Percentiles rank a stretch among this genome's conserved stretches.
phyloP scores from a whole-genome alignment of 176 grass and related monocot genomes.

The Zea luxurians region DNA sequence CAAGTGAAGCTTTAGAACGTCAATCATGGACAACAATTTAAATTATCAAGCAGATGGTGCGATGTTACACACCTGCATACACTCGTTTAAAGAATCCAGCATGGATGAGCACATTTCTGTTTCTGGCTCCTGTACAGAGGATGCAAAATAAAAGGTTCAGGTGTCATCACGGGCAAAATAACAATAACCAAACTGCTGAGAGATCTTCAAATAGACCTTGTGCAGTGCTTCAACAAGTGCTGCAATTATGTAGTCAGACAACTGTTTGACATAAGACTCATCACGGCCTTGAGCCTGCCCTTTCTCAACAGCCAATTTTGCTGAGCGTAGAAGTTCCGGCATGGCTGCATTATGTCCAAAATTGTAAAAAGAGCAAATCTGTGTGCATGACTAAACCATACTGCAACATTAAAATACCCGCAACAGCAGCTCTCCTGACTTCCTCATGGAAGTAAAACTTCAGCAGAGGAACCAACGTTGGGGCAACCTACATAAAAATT shows the following conservation, averaged over 20 bases:
- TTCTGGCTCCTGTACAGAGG: constrained; percentile 77
- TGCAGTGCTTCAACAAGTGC: constrained; percentile 96
- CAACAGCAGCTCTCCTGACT: constrained; percentile 97
- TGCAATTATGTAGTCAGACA: constrained; percentile 96
- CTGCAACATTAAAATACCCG: constrained; percentile 51
- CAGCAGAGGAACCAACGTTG: constrained; percentile 88
- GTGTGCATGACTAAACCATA: constrained; percentile 22
- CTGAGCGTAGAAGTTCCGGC: constrained; percentile 90
- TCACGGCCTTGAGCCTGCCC: constrained; percentile 83
- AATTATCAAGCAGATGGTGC: constrained; percentile 25
- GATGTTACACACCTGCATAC: constrained; percentile 69
- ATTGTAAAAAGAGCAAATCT: neutral
- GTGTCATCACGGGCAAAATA: constrained; percentile 24
- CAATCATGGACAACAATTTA: neutral
- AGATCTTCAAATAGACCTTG: constrained; percentile 57
- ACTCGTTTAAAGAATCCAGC: constrained; percentile 94
- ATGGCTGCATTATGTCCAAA: constrained; percentile 61
- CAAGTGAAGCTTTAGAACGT: constrained; percentile 6
- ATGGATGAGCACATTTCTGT: constrained; percentile 90
- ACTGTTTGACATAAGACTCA: constrained; percentile 89
- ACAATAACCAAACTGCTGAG: constrained; percentile 3
- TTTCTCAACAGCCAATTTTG: constrained; percentile 94
- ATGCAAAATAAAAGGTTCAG: constrained; percentile 33
- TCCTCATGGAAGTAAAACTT: constrained; percentile 99
- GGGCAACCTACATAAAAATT: constrained; percentile 75